Conservation (phyloP, 495 filamentous ascomycete species). For the Aspergillus bertholletiae region DNA sequence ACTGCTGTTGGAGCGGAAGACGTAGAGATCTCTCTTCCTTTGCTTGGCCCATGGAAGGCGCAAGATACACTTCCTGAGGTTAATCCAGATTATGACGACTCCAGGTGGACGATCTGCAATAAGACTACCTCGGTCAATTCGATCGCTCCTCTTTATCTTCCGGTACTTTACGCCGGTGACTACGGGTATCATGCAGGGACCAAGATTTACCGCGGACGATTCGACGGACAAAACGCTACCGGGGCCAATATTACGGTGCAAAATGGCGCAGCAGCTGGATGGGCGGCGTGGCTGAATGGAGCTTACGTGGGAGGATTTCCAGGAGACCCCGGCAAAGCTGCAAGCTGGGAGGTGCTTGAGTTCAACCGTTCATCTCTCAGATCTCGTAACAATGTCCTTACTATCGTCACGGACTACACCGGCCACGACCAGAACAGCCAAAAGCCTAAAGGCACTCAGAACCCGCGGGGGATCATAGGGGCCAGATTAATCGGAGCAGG, state of each 20-base stretch:
- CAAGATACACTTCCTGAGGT: conserved; percentile 67
- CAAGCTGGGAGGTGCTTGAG: conserved; percentile 15
- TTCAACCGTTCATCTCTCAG: conserved; percentile 43
- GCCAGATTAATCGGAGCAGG: conserved; percentile 44
- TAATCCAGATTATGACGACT: conserved; percentile 56
- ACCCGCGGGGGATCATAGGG: conserved; percentile 64
- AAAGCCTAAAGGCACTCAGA: conserved; percentile 56
- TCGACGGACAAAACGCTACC: conserved; percentile 46
- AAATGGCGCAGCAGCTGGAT: conserved; percentile 59
- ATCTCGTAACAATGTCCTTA: conserved; percentile 53
- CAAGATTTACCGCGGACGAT: conserved; percentile 67
- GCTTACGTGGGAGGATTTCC: conserved; percentile 49
- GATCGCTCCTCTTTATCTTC: conserved; percentile 52
- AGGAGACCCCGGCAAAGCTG: conserved; percentile 43
- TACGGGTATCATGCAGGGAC: conserved; percentile 70
- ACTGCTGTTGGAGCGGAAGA: conserved; percentile 41
- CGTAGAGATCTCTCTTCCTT: conserved; percentile 47
- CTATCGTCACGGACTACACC: conserved; percentile 66
- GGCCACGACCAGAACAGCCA: conserved; percentile 63
- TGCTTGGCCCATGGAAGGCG: conserved; percentile 58
- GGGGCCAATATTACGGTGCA: conserved; percentile 56
- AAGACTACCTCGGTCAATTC: conserved; percentile 55
- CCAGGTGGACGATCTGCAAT: conserved; percentile 56
- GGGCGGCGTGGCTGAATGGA: conserved; percentile 51
- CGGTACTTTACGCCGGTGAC: conserved; percentile 54